Evolutionary conservation across 2,329 filamentous ascomycete genomes (phyloP).

Genomic region (Drechslerella stenobrocha): DNA sequence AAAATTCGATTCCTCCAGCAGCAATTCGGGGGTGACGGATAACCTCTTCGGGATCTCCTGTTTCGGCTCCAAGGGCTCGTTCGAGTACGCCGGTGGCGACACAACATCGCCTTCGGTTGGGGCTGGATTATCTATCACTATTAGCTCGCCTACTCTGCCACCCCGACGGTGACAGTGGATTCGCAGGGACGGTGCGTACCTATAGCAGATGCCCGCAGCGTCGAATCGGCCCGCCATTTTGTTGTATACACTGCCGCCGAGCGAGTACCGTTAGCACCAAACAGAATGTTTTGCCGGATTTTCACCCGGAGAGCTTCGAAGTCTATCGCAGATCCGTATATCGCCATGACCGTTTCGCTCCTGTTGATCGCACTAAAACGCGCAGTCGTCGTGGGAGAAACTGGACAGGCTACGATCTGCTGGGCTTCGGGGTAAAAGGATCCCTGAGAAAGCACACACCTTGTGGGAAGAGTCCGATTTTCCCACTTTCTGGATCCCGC

Average conservation of each 20-base stretch:
- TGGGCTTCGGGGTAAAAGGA: constrained; percentile 50
- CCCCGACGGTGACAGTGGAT: background rate
- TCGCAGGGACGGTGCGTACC: constrained; percentile 17
- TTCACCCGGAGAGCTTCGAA: constrained; percentile 43
- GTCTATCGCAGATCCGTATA: constrained; percentile 40
- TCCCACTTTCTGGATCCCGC: constrained; percentile 71
- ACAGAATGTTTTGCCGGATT: constrained; percentile 44
- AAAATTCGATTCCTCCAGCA: constrained; percentile 34
- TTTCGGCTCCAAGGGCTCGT: constrained; percentile 34
- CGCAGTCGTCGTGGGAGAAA: constrained; percentile 11
- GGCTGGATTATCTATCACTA: constrained; percentile 15
- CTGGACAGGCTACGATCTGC: constrained; percentile 41
- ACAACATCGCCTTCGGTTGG: constrained; percentile 34
- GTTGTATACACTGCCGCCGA: constrained; percentile 43
- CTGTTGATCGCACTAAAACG: constrained; percentile 11
- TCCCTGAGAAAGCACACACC: constrained; percentile 60
- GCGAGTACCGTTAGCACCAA: constrained; percentile 36
- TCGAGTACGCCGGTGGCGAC: constrained; percentile 34
- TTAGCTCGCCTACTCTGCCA: constrained; percentile 20
- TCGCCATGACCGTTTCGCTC: constrained; percentile 15
- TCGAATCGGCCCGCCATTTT: constrained; percentile 32
- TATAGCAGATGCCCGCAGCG: constrained; percentile 9
- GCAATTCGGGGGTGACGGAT: constrained; percentile 41
- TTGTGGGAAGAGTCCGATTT: constrained; percentile 80
- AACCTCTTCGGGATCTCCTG: constrained; percentile 45